Conservation (phyloP, 768 basidiomycete species). For the Boletus pseudo-olivaceus region DNA sequence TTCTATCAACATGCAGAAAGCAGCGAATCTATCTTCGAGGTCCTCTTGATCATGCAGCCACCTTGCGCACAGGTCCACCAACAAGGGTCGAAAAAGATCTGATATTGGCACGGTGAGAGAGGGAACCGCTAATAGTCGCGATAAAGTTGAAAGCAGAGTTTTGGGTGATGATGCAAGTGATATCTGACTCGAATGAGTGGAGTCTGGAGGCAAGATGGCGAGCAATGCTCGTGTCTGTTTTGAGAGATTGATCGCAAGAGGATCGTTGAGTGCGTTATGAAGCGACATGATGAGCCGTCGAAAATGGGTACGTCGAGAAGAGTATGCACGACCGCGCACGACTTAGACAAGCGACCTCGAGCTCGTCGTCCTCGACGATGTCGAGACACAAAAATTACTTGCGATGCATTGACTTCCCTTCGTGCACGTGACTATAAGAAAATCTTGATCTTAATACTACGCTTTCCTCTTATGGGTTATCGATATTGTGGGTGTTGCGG, state of each 20-base stretch:
- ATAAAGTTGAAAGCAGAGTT: conserved; percentile 52
- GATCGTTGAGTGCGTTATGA: conserved; percentile 40
- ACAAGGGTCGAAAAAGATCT: conserved; percentile 66
- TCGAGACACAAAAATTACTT: conserved; percentile 3
- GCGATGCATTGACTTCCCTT: background rate
- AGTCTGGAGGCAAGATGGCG: conserved; percentile 40
- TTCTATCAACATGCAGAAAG: conserved; percentile 63
- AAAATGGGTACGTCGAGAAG: background rate
- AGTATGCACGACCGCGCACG: background rate
- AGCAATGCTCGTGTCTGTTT: conserved; percentile 51
- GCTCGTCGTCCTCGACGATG: conserved; percentile 1
- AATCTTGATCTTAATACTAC: background rate
- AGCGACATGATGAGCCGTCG: conserved; percentile 8
- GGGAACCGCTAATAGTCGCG: conserved; percentile 56
- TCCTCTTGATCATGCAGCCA: conserved; percentile 64
- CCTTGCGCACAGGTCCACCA: conserved; percentile 75
- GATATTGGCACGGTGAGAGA: conserved; percentile 63
- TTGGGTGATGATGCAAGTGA: conserved; percentile 36
- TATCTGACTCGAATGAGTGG: conserved; percentile 38
- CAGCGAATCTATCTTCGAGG: conserved; percentile 50
- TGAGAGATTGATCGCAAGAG: conserved; percentile 54
- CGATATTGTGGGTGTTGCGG: conserved; percentile 4
- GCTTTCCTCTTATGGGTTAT: conserved; percentile 19
- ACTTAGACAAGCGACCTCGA: background rate
- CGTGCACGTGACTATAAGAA: conserved; percentile 22